Base-by-base conservation (phyloP, 2,329 filamentous ascomycete genomes). In the Dactylellina cionopaga region DNA sequence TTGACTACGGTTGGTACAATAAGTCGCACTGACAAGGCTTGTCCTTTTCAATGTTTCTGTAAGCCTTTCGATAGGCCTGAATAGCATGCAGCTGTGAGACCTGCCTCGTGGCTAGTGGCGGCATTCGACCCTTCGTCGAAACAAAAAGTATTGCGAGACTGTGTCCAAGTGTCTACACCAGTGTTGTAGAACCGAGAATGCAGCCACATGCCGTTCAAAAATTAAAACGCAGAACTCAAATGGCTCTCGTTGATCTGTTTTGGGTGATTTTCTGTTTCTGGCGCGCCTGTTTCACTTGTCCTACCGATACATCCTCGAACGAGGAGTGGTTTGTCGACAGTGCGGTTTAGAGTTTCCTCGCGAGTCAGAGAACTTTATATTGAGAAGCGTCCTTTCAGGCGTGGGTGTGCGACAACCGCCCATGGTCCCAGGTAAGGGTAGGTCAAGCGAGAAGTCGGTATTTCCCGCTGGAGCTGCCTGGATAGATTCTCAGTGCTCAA, bases 351-450 rank as follows among this genome's bases (percentile, higher is more conserved):
- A 49, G 17, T 59, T 64, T 49, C 44, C 51, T 58, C 51, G 35
- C 66, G 58, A 72, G 68, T 65, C 68, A 72, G 68, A 10, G 59
- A 72, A 72, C 59, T 60, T 65, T 72, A 65, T 65, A 59, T 52
- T 27, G 51, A 13, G 25, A 52, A 54, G 55, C 31, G 29, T 63
- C 47, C 35, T 55, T 58, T 54, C 39, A 31, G 58, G 43, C 11
- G 27, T 43, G 46, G 65, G 25, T 46, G 22, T 65, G 35, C 52
- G 52, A 72, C 52, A 65, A 44, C 56, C 56, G 58, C 51, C 46
- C 29, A 35, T 71, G 39, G 37, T 59, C 65, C 13, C 35, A 65
- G 37, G 44, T 64, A 47, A 72, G 59, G 59, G 62, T 58, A 65
- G 68, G 59, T 60, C 68, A 65, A 56, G 59, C 68, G 68, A 60